A percentile compares a stretch with the other conserved stretches of the same genome.
Evolutionary conservation across 2,329 filamentous ascomycete species (phyloP).

Genomic region (Neonectria punicea): DNA sequence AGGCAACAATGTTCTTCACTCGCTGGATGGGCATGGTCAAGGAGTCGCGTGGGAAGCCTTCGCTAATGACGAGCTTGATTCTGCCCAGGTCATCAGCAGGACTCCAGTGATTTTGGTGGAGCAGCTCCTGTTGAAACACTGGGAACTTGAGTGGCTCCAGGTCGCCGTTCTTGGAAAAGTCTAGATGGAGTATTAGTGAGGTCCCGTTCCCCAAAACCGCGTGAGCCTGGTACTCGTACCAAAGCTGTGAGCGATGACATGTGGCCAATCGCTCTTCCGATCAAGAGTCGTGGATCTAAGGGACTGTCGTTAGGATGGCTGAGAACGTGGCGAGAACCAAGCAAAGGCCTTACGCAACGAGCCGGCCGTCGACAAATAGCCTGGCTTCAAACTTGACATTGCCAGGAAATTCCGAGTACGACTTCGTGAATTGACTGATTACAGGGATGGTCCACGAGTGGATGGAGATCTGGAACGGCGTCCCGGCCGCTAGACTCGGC

Average conservation of each 20-base stretch:
- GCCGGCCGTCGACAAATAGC: conserved; percentile 74
- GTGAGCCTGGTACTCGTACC: conserved; percentile 43
- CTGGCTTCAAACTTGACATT: conserved; percentile 71
- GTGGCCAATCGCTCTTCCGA: conserved; percentile 61
- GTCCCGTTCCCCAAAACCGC: no score
- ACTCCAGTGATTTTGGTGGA: conserved; percentile 77
- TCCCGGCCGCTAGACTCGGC: conserved; percentile 68
- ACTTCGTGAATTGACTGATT: conserved; percentile 66
- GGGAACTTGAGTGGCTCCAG: conserved; percentile 76
- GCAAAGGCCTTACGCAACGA: conserved; percentile 64
- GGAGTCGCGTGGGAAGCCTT: conserved; percentile 71
- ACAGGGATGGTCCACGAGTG: conserved; percentile 76
- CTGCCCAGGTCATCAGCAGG: conserved; percentile 76
- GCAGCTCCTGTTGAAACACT: conserved; percentile 73
- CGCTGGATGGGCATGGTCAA: conserved; percentile 67
- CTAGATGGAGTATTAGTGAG: conserved; percentile 43
- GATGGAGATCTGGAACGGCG: conserved; percentile 76
- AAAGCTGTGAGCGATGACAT: conserved; percentile 58
- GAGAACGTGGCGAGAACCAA: neutral
- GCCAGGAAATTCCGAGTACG: conserved; percentile 66
- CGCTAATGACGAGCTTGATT: conserved; percentile 80
- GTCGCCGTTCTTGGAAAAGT: conserved; percentile 66
- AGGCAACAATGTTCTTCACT: conserved; percentile 77
- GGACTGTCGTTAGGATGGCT: neutral
- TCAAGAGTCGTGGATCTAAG: conserved; percentile 65